Evolutionary conservation across 129 eudicot genomes (phyloP), one percentile per base, ranked within the genome.

Genomic region (Saposhnikovia divaricata): DNA sequence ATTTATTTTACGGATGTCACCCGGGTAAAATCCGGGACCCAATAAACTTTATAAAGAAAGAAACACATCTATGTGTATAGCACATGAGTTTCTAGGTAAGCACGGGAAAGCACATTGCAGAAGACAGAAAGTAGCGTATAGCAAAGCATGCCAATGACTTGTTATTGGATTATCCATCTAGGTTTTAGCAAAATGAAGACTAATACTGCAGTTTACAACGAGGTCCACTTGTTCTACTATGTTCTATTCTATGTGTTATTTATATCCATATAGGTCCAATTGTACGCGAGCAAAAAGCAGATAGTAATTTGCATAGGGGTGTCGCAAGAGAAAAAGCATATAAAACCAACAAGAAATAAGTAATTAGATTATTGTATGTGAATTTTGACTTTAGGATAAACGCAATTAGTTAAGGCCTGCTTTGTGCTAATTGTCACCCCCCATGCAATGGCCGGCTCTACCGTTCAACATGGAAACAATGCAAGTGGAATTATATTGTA

Each of bases 211-310:
- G 37, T 34, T 34, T 19, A 6, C 12, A 23, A 23, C 11, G 6
- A 6, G n/a, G 40, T 40, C 55, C 77, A 73, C 77, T 73, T 73
- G 77, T 73, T 42, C 27, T 55, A 55, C 48, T 72, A 42, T 72
- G 75, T 72, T 72, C 76, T 73, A 43, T 72, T 72, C 76, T 73
- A 43, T 43, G 76, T 72, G 51, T 42, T 42, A 72, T 9, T 72
- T 27, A 65, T 65, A 27, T 4, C 14, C 19, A 11, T 25, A 40
- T 42, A 18, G 45, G 31, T 72, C 76, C 77, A 42, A 72, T 43
- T 72, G 53, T 73, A 73, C 53, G 76, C 34, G 76, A 14, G 53
- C 34, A 40, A 72, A 43, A n/a, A 43, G 77, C 77, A 73, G 55
- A 31, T 31, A 31, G 9, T 43, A 1, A 73, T 43, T 19, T 73